phyloP scores from a whole-genome alignment of 1,284 basidiomycete genomes.

The Malassezia furfur region DNA sequence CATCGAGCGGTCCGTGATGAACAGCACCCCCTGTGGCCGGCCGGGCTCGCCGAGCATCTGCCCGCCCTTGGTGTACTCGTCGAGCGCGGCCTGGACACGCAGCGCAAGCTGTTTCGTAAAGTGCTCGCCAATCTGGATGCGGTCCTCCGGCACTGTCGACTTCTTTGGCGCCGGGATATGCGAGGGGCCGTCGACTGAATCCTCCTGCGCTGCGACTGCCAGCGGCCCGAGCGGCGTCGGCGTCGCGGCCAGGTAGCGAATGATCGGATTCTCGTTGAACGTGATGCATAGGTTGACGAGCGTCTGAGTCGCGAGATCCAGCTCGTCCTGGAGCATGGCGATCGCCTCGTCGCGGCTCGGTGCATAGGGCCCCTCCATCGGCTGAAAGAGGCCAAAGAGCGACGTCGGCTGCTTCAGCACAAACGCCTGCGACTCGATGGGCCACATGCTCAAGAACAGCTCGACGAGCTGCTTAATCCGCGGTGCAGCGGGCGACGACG shows the following conservation, averaged over 20 bases:
- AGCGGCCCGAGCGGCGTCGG: constrained; percentile 74
- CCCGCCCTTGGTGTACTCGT: constrained; percentile 25
- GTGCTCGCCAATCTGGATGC: constrained; percentile 23
- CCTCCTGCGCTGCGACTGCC: constrained; percentile 9
- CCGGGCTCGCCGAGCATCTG: constrained; percentile 58
- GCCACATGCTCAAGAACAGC: constrained; percentile 44
- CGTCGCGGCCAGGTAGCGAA: constrained; percentile 79
- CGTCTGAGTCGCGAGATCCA: constrained; percentile 36
- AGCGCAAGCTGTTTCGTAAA: constrained; percentile 39
- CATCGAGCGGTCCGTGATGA: constrained; percentile 92
- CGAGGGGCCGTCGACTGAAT: constrained; percentile 12
- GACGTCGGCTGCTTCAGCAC: constrained; percentile 36
- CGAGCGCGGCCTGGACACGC: constrained; percentile 31
- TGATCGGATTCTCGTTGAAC: constrained; percentile 82
- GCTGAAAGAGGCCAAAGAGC: constrained; percentile 27
- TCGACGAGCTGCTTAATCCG: constrained; percentile 42
- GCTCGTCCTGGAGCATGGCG: constrained; percentile 36
- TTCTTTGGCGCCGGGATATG: not conserved
- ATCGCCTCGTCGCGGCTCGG: constrained; percentile 31
- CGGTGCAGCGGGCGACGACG: constrained; percentile 39
- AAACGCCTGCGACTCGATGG: constrained; percentile 34
- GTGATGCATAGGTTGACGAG: constrained; percentile 71
- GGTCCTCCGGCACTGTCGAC: not conserved
- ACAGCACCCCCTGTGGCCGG: constrained; percentile 68
- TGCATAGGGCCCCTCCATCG: constrained; percentile 52